These are phyloP conservation scores for Kregervanrija fluxuum DNA, from an alignment of 805 yeast species.

Conservation along the genomic window DNA sequence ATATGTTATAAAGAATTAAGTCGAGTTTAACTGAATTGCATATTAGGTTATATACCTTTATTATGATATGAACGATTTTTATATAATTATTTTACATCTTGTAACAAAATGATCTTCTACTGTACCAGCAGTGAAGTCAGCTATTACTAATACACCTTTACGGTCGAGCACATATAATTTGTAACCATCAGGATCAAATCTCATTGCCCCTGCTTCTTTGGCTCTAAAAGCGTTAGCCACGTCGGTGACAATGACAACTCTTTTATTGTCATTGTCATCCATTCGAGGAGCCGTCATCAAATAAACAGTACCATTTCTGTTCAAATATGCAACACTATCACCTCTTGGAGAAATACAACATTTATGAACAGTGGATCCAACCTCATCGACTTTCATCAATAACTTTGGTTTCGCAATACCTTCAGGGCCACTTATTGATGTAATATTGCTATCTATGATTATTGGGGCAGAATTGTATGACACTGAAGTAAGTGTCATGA, in stretches of 20 bases:
- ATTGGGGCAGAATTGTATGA: slow-evolving; percentile 64
- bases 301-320: slow-evolving; percentile 69
- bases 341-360: slow-evolving; percentile 78
- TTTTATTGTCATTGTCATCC: slow-evolving; percentile 47
- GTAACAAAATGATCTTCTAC: slow-evolving; percentile 65
- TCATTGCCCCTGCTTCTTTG: slow-evolving; percentile 70
- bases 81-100: slow-evolving; percentile 50
- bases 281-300: slow-evolving; percentile 56
- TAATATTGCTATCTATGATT: slow-evolving; percentile 56
- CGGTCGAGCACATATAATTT: slow-evolving; percentile 70
- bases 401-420: slow-evolving; percentile 53
- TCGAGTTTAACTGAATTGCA: neutral
- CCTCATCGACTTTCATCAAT: slow-evolving; percentile 61
- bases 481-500: slow-evolving; percentile 47
- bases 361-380: slow-evolving; percentile 72
- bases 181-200: slow-evolving; percentile 77
- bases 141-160: slow-evolving; percentile 69
- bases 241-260: slow-evolving; percentile 65
- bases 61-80: neutral
- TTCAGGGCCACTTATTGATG: slow-evolving; percentile 31
- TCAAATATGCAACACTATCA: slow-evolving; percentile 76
- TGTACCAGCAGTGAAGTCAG: slow-evolving; percentile 82
- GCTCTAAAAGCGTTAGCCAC: slow-evolving; percentile 68
- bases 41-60: neutral
- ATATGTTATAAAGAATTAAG: slow-evolving; percentile 3